Conservation (phyloP, 2,329 filamentous ascomycete species). For the Ophiostoma montium region DNA sequence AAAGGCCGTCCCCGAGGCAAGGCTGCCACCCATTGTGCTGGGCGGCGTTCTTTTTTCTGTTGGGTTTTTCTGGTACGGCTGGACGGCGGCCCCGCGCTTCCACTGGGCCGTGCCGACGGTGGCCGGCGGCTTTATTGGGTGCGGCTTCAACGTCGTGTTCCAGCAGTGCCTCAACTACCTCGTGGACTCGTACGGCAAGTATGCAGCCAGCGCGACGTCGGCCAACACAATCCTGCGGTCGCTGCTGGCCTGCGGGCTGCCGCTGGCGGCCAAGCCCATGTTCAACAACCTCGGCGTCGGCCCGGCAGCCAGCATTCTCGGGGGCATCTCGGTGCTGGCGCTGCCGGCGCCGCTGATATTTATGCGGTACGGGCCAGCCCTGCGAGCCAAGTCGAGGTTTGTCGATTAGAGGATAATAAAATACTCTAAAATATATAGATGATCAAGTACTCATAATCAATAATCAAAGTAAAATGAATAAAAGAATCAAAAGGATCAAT, state of each 20-base stretch:
- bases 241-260: conserved; percentile 43
- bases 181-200: conserved; percentile 38
- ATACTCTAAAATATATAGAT: neutral
- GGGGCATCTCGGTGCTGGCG: conserved; percentile 29
- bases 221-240: conserved; percentile 47
- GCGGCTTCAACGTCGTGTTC: conserved; percentile 32
- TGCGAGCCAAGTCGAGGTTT: conserved; percentile 11
- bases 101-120: conserved; percentile 12
- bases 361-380: conserved; percentile 7
- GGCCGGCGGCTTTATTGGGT: conserved; percentile 25
- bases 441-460: neutral
- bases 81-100: conserved; percentile 11
- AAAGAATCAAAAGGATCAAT: neutral
- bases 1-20: conserved; percentile 22
- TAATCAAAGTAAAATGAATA: neutral
- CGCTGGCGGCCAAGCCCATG: conserved; percentile 45
- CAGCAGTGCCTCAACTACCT: conserved; percentile 37
- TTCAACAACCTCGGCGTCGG: conserved; percentile 28
- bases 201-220: conserved; percentile 49
- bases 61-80: conserved; percentile 24
- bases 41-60: conserved; percentile 27
- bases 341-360: conserved; percentile 32
- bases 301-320: conserved; percentile 12
- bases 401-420: neutral
- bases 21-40: conserved; percentile 30